Base-by-base conservation (phyloP, 306 rosid species). In the Cucurbita maxima region DNA sequence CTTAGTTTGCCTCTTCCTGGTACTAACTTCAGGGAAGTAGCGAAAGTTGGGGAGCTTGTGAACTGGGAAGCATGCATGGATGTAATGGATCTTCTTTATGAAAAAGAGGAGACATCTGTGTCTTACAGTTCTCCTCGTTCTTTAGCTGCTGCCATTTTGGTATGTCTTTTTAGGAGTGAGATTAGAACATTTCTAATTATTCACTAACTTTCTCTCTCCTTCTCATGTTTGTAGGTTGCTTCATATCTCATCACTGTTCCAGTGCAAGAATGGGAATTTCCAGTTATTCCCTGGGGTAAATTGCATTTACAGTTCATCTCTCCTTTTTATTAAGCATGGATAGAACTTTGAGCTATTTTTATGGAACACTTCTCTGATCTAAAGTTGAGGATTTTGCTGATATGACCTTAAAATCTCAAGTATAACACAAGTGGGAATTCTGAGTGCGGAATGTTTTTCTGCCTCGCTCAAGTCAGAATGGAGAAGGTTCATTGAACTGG, bases 251-350 rank as follows among this genome's bases (percentile, higher is more conserved):
- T 84, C 67, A 86, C 92, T 18, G 87, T 88, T 76, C 97, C 98
- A 13, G 82, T 68, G 78, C 97, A 87, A 87, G 81, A 79, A 73
- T 80, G 78, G 84, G 98, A 93, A 73, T 93, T 93, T 76, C 96
- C 98, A 0, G 74, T 90, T 81, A 85, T 93, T 84, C 81, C 88
- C 70, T 93, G 98, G 98, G 96, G 96, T 93, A 84, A 84, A 86
- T 72, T 55, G 43, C 22, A 74, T 30, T 7, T 64, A 59, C 47
- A 73, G 82, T 30, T 45, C 18, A 38, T 80, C 54, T 18, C 16
- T 43, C 62, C 13, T 44, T 67, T 66, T 67, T 44, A 12, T 5
- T 11, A 45, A 67, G 72, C 51, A 44, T 64, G 36, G 37, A 64
- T 64, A 18, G 71, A 36, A 63, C 52, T 63, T n/a, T 10, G 34